Conservation (phyloP, 179 eudicot species). For the Gypsophila paniculata region DNA sequence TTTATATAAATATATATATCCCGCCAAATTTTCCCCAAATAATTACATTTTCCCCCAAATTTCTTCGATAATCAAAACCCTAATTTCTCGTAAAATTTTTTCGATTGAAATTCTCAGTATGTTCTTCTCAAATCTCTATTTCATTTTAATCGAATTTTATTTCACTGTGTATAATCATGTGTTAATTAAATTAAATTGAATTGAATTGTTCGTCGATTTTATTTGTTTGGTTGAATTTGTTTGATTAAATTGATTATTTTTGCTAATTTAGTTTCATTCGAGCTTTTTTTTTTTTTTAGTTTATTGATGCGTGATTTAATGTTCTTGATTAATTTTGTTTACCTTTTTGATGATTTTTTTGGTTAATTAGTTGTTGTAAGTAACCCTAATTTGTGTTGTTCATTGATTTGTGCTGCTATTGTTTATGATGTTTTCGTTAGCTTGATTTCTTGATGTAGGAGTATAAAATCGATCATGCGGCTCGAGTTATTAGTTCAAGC, state of each 20-base stretch:
- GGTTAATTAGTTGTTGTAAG: neutral
- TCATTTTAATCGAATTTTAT: neutral
- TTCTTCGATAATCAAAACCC: too few relatives aligned
- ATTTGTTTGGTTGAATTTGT: neutral
- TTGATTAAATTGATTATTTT: neutral
- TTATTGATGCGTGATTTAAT: neutral
- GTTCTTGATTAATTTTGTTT: neutral
- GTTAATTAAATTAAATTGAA: neutral
- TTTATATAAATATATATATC: neutral
- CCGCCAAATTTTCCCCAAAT: neutral
- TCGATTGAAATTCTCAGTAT: neutral
- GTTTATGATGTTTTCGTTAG: neutral
- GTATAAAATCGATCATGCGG: too few relatives aligned
- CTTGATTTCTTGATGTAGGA: too few relatives aligned
- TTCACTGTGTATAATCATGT: neutral
- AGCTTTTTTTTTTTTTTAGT: neutral
- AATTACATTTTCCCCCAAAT: neutral
- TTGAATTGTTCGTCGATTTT: neutral
- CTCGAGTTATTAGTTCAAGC: too few relatives aligned
- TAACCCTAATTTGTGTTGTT: constrained; percentile 10
- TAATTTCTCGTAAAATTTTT: too few relatives aligned
- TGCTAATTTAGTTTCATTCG: neutral
- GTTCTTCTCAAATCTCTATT: neutral
- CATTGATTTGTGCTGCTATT: too few relatives aligned
- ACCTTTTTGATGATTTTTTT: neutral